phyloP scores from a whole-genome alignment of 2,329 filamentous ascomycete species.

The Aspergillus chevalieri region DNA sequence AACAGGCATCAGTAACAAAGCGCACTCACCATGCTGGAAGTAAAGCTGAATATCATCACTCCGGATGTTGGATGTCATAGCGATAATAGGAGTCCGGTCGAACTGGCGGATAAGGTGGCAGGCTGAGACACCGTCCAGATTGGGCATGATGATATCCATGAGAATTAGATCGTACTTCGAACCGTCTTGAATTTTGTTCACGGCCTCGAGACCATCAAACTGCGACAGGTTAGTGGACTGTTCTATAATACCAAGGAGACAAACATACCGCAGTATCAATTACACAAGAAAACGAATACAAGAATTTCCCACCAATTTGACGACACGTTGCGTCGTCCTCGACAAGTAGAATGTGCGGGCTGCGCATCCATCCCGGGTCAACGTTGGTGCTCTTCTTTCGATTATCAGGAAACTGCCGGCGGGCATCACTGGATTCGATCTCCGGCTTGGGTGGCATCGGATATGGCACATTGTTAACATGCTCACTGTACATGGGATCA shows the following conservation, averaged over 20 bases:
- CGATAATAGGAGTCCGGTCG: constrained; percentile 78
- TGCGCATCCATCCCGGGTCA: constrained; percentile 59
- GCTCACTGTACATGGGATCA: constrained; percentile 88
- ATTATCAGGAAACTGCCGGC: constrained; percentile 43
- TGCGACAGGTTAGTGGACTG: constrained; percentile 31
- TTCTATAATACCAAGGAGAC: not conserved
- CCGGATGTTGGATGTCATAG: constrained; percentile 97
- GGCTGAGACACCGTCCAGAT: constrained; percentile 88
- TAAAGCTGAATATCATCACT: constrained; percentile 96
- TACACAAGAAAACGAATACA: constrained; percentile 58
- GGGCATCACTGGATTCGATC: constrained; percentile 44
- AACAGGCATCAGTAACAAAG: not conserved
- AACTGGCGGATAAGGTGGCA: constrained; percentile 90
- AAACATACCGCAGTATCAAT: constrained; percentile 56
- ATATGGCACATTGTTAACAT: constrained; percentile 92
- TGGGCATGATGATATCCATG: constrained; percentile 97
- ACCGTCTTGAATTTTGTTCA: constrained; percentile 69
- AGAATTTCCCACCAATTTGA: constrained; percentile 60
- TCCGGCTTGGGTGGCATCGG: constrained; percentile 61
- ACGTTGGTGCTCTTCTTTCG: constrained; percentile 57
- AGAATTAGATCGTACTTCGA: constrained; percentile 66
- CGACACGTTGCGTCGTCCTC: constrained; percentile 70
- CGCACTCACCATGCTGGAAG: constrained; percentile 73
- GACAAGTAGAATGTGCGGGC: constrained; percentile 79
- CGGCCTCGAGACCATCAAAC: constrained; percentile 84